These are phyloP conservation scores for Apophysomyces ossiformis DNA, from an alignment of 371 early-diverging fungal genomes.

Conservation along the genomic window DNA sequence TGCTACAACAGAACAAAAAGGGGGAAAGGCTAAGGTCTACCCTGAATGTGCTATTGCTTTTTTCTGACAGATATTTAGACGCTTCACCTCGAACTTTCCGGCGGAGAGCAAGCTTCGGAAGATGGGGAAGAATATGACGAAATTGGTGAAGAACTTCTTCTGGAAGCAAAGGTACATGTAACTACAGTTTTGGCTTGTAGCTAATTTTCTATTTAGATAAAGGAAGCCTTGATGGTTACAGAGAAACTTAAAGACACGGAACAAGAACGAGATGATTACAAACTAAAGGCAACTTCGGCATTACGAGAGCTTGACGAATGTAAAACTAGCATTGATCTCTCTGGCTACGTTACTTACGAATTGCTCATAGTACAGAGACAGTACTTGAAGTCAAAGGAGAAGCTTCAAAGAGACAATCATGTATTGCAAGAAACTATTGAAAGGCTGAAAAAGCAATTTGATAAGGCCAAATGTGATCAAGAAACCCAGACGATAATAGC, in stretches of 20 bases:
- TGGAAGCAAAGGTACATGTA: background rate
- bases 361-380: background rate
- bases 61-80: background rate
- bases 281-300: background rate
- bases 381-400: background rate
- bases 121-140: background rate
- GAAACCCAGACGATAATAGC: background rate
- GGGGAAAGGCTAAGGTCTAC: background rate
- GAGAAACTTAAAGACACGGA: background rate
- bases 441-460: background rate
- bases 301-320: conserved; percentile 6
- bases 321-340: background rate
- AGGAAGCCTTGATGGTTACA: background rate
- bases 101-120: background rate
- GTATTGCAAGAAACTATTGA: background rate
- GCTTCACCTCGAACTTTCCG: background rate
- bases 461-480: background rate
- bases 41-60: background rate
- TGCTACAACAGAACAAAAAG: background rate
- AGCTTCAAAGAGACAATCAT: background rate
- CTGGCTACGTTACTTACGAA: background rate
- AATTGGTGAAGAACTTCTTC: background rate
- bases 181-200: too few relatives aligned
- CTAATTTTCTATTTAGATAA: background rate
- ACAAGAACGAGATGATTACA: conserved; percentile 10